Evolutionary conservation across 1,139 yeast species (phyloP), one percentile per base, ranked within the genome.

Genomic region (Debaryomyces subglobosus): DNA sequence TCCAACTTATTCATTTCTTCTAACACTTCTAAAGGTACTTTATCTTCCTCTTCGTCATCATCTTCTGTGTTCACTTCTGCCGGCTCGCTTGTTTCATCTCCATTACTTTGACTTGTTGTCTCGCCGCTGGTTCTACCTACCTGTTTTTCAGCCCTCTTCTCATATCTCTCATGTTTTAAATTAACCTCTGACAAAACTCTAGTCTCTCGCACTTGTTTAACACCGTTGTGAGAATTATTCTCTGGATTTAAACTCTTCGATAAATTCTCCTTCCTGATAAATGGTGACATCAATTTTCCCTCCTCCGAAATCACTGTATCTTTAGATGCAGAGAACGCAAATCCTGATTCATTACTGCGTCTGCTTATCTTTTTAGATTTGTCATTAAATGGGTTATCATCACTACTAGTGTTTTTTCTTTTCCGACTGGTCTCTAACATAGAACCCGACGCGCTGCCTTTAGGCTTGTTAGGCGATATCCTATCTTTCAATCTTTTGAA

Each of bases 1-100:
- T 82, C 84, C 29, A 92, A 74, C 49, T 75, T 73, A 42, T 73
- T 74, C 77, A 90, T 84, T 62, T 91, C 97, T 51, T 81, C 84
- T 40, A 79, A 70, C 1, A 85, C 80, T 49, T 80, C 85, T 6
- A 76, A 63, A 0, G 82, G 60, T 0, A 80, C 72, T 39, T 72
- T 79, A 48, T 74, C 78, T 16, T 74, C 78, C n/a, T 70, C 78
- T 12, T 27, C 30, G 9, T 58, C 64, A 4, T 53, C 58, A 35
- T 37, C 47, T 9, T 48, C 43, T n/a, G 37, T 40, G 20, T 30
- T 32, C 30, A n/a, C 30, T 33, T 36, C 64, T 18, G 58, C 60
- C 13, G 52, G 50, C 5, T 54, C 52, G 21, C 54, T 58, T 10
- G 39, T 42, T 32, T 48, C 25, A 15, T 52, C 48, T 2, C 48